A percentile compares a stretch with the other conserved stretches of the same genome.
Evolutionary conservation across 164 flowering plant genomes (phyloP).

Genomic region (Sedum album): DNA sequence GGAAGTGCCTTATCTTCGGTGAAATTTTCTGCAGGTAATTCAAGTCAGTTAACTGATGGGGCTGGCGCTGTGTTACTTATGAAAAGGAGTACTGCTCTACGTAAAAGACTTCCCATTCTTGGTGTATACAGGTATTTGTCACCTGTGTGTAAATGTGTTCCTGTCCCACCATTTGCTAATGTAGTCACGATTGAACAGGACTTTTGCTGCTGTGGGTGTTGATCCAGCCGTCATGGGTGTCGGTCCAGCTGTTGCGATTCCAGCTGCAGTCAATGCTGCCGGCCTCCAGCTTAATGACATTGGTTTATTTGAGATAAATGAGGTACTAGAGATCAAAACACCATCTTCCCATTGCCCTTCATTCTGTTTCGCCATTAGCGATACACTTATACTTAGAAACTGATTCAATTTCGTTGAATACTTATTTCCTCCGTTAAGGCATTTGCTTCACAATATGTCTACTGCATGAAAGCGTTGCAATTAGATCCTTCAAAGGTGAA

Average conservation of each 20-base stretch:
- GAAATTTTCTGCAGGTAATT: slow-evolving; percentile 48
- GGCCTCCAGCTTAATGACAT: slow-evolving; percentile 82
- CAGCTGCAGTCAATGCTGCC: slow-evolving; percentile 90
- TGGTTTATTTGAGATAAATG: slow-evolving; percentile 94
- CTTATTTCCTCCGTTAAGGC: slow-evolving; percentile 27
- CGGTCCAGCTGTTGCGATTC: slow-evolving; percentile 97
- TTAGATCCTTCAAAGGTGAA: slow-evolving; percentile 50
- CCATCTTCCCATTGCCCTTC: neutral
- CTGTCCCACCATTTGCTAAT: neutral
- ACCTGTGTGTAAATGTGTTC: neutral
- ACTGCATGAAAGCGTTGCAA: slow-evolving; percentile 42
- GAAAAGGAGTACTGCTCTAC: slow-evolving; percentile 80
- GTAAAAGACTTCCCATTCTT: slow-evolving; percentile 81
- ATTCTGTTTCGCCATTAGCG: neutral
- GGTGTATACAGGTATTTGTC: slow-evolving; percentile 70
- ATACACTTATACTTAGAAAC: neutral
- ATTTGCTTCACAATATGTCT: slow-evolving; percentile 64
- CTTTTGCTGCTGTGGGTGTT: slow-evolving; percentile 91
- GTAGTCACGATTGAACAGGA: slow-evolving; percentile 33
- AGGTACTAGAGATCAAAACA: slow-evolving; percentile 31
- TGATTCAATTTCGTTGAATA: neutral
- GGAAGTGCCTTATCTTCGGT: neutral
- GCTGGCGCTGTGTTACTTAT: slow-evolving; percentile 96
- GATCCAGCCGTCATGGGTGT: slow-evolving; percentile 95
- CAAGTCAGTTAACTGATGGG: slow-evolving; percentile 98